These are phyloP conservation scores for Solanum sparsipilum DNA, from an alignment of 257 asterid genomes.

Conservation along the genomic window DNA sequence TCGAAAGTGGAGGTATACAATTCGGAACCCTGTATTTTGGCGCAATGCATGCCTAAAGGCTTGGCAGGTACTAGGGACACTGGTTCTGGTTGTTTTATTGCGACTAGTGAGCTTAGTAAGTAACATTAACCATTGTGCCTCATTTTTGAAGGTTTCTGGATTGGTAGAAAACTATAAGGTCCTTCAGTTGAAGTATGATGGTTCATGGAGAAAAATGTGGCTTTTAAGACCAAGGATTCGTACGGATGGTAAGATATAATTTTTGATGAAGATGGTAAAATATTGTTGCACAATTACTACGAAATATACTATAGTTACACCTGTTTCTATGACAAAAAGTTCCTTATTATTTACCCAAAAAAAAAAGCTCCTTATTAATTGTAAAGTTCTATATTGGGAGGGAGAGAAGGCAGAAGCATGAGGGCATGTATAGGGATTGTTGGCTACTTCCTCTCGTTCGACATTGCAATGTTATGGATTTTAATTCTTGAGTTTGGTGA, in stretches of 20 bases:
- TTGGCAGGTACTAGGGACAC: slow-evolving; percentile 59
- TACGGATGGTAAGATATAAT: slow-evolving; percentile 57
- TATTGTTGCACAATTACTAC: not conserved
- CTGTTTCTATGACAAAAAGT: not conserved
- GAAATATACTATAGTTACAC: not conserved
- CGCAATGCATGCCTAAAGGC: slow-evolving; percentile 83
- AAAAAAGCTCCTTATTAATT: not conserved
- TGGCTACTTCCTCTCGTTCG: not conserved
- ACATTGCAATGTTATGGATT: not conserved
- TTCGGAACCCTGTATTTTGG: slow-evolving; percentile 92
- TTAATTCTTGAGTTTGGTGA: not conserved
- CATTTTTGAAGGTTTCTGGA: slow-evolving; percentile 41
- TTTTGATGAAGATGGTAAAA: slow-evolving; percentile 48
- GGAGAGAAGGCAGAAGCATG: not conserved
- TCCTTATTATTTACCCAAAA: not conserved
- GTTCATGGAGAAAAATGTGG: slow-evolving; percentile 99
- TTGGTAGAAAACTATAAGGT: slow-evolving; percentile 58
- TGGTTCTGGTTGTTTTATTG: not conserved
- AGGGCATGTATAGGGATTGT: not conserved
- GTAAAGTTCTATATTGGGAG: not conserved
- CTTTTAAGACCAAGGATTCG: slow-evolving; percentile 88
- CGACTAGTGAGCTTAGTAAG: not conserved
- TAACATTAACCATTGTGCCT: not conserved
- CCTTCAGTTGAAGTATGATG: slow-evolving; percentile 56
- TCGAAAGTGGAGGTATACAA: slow-evolving; percentile 91